Base-by-base conservation (phyloP, 352 stramenopile species). In the Globisporangium canariense region DNA sequence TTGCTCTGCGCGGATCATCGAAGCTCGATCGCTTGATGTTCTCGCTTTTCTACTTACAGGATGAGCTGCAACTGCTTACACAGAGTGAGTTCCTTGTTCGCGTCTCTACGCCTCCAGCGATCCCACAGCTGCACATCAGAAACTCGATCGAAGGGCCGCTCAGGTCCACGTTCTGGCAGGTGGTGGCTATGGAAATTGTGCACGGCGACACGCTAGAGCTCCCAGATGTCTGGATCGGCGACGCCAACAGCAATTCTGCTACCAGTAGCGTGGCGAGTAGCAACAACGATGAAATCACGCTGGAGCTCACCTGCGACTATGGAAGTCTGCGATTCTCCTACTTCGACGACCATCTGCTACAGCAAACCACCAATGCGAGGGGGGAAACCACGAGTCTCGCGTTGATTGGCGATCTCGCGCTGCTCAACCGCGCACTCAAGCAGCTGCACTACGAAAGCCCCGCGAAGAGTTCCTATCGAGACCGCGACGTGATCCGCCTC, bases 91-190 rank as follows among this genome's bases (percentile, higher is more conserved):
- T 69, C 32, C 13, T 62, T 4, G 28, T 69, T 2, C 51, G 51
- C 8, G 18, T 65, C 8, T 25, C 9, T 5, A n/a, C 25, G 4
- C 57, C 64, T 1, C 57, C 49, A 16, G 30, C 56, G 64, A 53
- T 61, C 30, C 64, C 57, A 8, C 58, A 58, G 58, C 28, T 69
- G 6, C 64, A 69, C 57, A 61, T 69, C 25, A 55, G 54, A n/a
- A 51, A 66, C 34, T 71, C 65, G 1, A 52, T 71, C 13, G 71
- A 78, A 75, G 71, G 68, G 60, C 71, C 68, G 8, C 64, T 77
- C 22, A 60, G 46, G 4, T 52, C 68, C 1, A 22, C 60, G n/a
- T 47, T 62, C 32, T 77, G 71, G 71, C 43, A 75, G 46, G 49
- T 51, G 4, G 9, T 59, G 6, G 46, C 30, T 14, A 58, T 70